A percentile compares a stretch with the other conserved stretches of the same genome.
These are phyloP conservation scores for Populus alba DNA, from an alignment of 345 rosid species.

Conservation along the genomic window DNA sequence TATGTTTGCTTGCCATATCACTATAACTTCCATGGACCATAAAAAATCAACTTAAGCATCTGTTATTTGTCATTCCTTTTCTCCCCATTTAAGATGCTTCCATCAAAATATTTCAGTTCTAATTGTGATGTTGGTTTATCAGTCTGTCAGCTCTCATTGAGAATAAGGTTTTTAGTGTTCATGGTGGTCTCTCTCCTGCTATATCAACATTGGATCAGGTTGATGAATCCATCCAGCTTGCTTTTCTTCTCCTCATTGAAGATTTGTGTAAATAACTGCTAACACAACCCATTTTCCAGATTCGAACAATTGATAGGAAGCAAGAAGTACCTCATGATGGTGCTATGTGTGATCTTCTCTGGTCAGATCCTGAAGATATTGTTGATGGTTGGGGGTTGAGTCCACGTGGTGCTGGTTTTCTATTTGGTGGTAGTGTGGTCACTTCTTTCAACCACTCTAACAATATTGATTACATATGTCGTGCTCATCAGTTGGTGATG, in stretches of 20 bases:
- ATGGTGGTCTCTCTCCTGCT: constrained; percentile 96
- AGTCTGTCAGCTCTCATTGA: constrained; percentile 95
- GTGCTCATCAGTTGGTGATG: constrained; percentile 98
- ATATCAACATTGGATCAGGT: constrained; percentile 95
- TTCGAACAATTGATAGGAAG: constrained; percentile 87
- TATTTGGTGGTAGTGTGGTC: constrained; percentile 90
- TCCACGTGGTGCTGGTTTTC: constrained; percentile 95
- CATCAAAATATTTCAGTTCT: not conserved
- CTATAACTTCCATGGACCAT: not conserved
- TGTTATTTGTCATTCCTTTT: not conserved
- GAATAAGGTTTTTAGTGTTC: constrained; percentile 88
- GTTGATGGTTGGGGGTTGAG: constrained; percentile 99
- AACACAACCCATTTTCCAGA: constrained; percentile 42
- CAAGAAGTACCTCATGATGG: constrained; percentile 99
- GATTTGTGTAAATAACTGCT: constrained; percentile 9
- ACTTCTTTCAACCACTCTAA: constrained; percentile 80
- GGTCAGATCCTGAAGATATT: constrained; percentile 99
- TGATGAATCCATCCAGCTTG: constrained; percentile 20
- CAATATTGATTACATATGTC: constrained; percentile 79
- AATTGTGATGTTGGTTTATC: constrained; percentile 20
- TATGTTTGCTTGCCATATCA: not conserved
- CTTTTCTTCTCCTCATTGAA: not conserved
- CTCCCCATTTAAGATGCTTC: not conserved
- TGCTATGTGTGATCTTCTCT: constrained; percentile 96
- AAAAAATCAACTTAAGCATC: not conserved